Evolutionary conservation across 257 asterid genomes (phyloP), one percentile per base, ranked within the genome.

Genomic region (Rauvolfia tetraphylla): DNA sequence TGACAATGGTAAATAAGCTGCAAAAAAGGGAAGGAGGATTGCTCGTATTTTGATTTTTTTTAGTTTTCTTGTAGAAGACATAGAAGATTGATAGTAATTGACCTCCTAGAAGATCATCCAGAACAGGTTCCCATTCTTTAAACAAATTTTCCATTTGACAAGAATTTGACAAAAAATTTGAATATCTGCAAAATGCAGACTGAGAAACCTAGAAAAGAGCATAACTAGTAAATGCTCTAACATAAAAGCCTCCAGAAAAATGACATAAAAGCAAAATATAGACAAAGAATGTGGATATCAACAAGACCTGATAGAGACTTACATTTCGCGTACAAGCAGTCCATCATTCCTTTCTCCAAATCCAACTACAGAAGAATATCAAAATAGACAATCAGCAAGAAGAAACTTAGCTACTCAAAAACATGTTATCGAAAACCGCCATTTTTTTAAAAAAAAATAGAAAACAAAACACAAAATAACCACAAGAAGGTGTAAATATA

Each of bases 261-360:
- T 25, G 31, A 14, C 62, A 65, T 2, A 59, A 62, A 67, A 56
- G 39, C 67, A 65, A 41, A 39, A 68, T 33, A 27, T 49, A 17
- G 33, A 39, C 6, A 53, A 65, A 33, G 33, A 65, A 56, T 42
- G 29, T 25, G 17, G 57, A 75, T 68, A 22, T n/a, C 68, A 54
- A 44, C 36, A 79, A 63, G 15, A 75, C 46, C 42, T 44, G 23
- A 9, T 18, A 57, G 57, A 49, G 80, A 88, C 96, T 88, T 85
- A 95, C 99, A 95, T 84, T 93, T 95, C 14, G 99, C 99, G 79
- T 91, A 91, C 74, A 95, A 89, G 91, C 99, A 95, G 78, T 95
- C 97, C 98, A 95, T 89, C 99, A 95, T 95, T 46, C 88, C 99
- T 78, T 93, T 93, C 96, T 88, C 95, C 89, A 95, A 79, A 83